Conservation (phyloP, 2,329 filamentous ascomycete species). For the Metarhizium rileyi region DNA sequence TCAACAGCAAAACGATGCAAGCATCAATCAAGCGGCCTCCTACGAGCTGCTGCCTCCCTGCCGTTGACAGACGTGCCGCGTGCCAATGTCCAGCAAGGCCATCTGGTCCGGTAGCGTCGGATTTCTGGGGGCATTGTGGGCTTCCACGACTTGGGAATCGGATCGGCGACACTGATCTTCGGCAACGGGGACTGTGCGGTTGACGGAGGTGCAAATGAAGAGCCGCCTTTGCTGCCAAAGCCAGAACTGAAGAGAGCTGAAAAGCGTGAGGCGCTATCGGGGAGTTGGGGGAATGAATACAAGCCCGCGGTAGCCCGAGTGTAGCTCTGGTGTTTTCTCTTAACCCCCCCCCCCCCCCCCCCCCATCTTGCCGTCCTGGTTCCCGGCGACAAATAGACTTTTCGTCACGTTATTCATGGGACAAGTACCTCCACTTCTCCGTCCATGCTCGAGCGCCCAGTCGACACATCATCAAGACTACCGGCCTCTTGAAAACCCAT, state of each 20-base stretch:
- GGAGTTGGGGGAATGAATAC: neutral
- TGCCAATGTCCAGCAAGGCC: too few relatives aligned
- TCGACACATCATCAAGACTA: neutral
- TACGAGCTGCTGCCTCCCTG: neutral
- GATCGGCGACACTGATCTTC: constrained; percentile 4
- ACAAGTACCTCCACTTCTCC: neutral
- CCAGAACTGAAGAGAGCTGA: neutral
- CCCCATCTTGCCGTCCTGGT: neutral
- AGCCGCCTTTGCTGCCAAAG: neutral
- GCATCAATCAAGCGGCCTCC: neutral
- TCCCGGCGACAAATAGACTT: neutral
- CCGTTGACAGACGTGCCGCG: neutral
- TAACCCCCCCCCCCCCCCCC: neutral
- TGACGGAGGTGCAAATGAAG: neutral
- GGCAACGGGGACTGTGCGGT: neutral
- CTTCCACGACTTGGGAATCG: neutral
- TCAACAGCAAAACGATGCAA: neutral
- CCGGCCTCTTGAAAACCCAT: neutral
- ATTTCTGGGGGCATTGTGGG: neutral
- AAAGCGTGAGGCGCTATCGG: neutral
- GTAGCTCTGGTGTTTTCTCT: neutral
- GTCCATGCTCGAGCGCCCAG: neutral
- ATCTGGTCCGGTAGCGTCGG: neutral
- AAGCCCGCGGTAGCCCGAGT: constrained; percentile 3
- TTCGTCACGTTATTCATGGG: neutral